Percentiles rank a stretch among this genome's conserved stretches.
These are phyloP conservation scores for Houttuynia cordata DNA, from an alignment of 164 flowering plant genomes.

Conservation along the genomic window DNA sequence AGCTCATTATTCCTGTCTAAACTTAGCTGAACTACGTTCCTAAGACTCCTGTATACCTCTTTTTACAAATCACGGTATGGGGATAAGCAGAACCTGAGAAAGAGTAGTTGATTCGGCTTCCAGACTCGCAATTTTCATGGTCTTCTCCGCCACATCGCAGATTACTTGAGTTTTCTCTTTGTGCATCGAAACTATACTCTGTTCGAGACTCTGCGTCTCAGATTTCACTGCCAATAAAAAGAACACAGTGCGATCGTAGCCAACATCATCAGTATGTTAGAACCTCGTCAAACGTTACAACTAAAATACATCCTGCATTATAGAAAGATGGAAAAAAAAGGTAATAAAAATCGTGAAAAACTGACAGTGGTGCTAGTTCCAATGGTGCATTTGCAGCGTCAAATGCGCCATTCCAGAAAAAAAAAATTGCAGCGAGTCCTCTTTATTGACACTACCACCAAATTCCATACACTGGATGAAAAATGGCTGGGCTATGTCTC, in stretches of 20 bases:
- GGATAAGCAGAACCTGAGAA: conserved; percentile 2
- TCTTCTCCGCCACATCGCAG: neutral
- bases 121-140: neutral
- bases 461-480: neutral
- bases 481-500: neutral
- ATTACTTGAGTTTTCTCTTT: neutral
- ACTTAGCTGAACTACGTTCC: too few species aligned
- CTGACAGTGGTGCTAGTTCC: neutral
- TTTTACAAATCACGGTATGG: neutral
- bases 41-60: too few species aligned
- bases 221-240: neutral
- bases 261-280: neutral
- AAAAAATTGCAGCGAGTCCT: too few species aligned
- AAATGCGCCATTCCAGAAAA: too few species aligned
- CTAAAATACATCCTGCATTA: too few species aligned
- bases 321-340: too few species aligned
- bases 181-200: conserved; percentile 1
- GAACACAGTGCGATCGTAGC: neutral
- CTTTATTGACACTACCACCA: neutral
- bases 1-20: too few species aligned
- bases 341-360: neutral
- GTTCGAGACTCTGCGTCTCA: conserved; percentile 1
- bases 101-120: conserved; percentile 6
- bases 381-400: too few species aligned
- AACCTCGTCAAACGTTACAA: too few species aligned